These are phyloP conservation scores for Euphorbia schlechtendalii DNA, from an alignment of 441 rosid genomes.

Conservation along the genomic window DNA sequence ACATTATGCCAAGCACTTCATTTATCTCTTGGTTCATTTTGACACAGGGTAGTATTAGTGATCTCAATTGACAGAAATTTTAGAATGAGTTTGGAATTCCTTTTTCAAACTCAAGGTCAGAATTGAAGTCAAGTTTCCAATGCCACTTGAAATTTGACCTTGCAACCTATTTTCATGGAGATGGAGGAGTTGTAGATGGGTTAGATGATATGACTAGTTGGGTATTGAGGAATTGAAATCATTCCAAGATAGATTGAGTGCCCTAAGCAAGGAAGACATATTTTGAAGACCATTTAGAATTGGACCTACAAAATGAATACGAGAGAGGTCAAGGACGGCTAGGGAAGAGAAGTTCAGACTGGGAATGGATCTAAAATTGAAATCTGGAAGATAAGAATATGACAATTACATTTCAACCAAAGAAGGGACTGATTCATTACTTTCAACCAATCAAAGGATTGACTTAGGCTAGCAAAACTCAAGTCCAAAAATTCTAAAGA, in stretches of 20 bases:
- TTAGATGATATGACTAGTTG: background rate
- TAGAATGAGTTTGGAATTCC: background rate
- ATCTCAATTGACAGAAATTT: background rate
- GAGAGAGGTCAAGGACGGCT: background rate
- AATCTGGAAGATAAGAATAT: background rate
- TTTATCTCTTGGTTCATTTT: slow-evolving; percentile 2
- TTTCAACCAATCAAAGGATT: background rate
- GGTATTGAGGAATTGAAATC: background rate
- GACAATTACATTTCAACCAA: too few relatives aligned
- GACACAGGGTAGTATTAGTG: background rate
- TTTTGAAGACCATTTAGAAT: background rate
- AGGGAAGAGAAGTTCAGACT: background rate
- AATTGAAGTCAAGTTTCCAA: background rate
- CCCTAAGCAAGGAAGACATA: background rate
- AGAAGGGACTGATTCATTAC: background rate
- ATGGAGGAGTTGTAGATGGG: background rate
- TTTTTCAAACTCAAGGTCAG: background rate
- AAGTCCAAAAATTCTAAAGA: background rate
- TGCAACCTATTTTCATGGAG: background rate
- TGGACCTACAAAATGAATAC: background rate
- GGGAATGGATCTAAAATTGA: background rate
- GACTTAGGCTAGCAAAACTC: background rate
- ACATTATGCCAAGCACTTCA: background rate
- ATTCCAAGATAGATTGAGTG: background rate
- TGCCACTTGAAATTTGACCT: too few relatives aligned